Conservation (phyloP, 345 rosid species). For the Hypericum androsaemum region DNA sequence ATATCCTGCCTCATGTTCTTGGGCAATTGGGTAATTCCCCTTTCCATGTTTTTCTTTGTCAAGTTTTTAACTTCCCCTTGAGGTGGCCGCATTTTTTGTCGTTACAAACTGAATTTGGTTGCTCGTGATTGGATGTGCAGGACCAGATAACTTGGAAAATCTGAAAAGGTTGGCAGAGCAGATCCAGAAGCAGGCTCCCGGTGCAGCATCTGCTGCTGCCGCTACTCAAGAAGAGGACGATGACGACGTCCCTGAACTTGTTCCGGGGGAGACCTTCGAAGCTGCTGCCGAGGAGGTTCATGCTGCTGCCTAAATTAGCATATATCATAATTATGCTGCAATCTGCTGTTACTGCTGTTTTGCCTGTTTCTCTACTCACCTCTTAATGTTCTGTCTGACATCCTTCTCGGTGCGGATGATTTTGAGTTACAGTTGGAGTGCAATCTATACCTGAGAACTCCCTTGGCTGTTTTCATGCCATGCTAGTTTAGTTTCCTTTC, state of each 20-base stretch:
- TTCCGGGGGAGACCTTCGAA: slow-evolving; percentile 79
- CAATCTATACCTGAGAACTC: no score
- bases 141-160: slow-evolving; percentile 88
- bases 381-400: no score
- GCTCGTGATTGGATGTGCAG: slow-evolving; percentile 22
- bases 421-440: no score
- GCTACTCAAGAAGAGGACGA: slow-evolving; percentile 17
- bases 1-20: slow-evolving; percentile 81
- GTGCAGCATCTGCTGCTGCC: slow-evolving; percentile 25
- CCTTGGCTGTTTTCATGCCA: no score
- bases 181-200: slow-evolving; percentile 64
- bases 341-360: no score
- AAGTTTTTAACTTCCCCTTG: no score
- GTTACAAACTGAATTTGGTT: not conserved
- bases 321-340: no score
- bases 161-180: slow-evolving; percentile 93
- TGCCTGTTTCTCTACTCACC: no score
- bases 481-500: no score
- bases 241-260: slow-evolving; percentile 78
- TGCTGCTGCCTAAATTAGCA: not conserved
- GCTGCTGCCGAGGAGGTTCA: slow-evolving; percentile 74
- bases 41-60: not conserved
- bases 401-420: no score
- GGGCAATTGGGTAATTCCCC: slow-evolving; percentile 61
- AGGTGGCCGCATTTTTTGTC: not conserved